Percentiles rank a stretch among this genome's conserved stretches.
Conservation (phyloP, 2,329 filamentous ascomycete species). For the Aspergillus floridensis region DNA sequence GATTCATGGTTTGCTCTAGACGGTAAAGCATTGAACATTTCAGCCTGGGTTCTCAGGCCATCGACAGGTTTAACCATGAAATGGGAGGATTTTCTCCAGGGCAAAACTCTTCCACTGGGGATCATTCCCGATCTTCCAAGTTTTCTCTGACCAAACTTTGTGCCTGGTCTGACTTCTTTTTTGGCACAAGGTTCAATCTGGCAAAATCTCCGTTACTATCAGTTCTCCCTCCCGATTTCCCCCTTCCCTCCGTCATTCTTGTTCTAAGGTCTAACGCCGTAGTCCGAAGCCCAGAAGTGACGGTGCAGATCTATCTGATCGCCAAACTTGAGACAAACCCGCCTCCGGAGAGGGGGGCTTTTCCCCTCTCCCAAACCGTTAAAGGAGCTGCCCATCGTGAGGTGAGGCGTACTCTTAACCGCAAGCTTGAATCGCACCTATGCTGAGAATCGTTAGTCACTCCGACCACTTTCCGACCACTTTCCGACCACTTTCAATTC, state of each 20-base stretch:
- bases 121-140: background rate
- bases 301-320: slow-evolving; percentile 21
- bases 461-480: background rate
- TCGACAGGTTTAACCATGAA: background rate
- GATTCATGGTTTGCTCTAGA: no score
- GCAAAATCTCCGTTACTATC: background rate
- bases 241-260: background rate
- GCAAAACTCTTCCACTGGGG: background rate
- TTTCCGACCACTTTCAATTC: background rate
- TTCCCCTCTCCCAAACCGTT: slow-evolving; percentile 4
- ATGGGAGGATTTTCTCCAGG: background rate
- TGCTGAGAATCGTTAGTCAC: background rate
- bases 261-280: no score
- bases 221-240: background rate
- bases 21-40: background rate
- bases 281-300: background rate
- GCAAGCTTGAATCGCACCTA: background rate
- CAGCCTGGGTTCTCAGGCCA: background rate
- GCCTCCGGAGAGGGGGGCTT: background rate
- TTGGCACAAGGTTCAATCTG: background rate
- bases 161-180: background rate
- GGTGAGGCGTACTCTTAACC: background rate
- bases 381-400: background rate
- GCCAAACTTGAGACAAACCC: slow-evolving; percentile 11
- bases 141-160: background rate